phyloP scores from a whole-genome alignment of 345 rosid species.

The Eucalyptus sp. region DNA sequence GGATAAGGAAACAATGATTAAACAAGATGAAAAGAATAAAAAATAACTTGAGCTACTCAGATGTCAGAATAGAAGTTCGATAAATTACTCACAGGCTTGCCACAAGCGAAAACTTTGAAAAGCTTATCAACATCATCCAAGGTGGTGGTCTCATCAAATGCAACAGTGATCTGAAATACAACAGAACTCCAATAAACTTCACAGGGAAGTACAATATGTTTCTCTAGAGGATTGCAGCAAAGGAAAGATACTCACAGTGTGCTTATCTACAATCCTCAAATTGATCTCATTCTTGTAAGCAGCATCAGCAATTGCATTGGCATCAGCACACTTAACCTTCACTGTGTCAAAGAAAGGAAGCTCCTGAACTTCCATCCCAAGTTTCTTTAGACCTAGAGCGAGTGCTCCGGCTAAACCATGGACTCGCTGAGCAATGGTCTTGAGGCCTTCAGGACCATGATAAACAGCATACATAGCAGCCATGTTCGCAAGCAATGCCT shows the following conservation, averaged over 20 bases:
- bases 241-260: slow-evolving; percentile 50
- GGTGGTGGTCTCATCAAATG: slow-evolving; percentile 95
- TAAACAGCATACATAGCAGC: slow-evolving; percentile 97
- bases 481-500: slow-evolving; percentile 99
- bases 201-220: neutral
- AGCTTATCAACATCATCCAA: slow-evolving; percentile 90
- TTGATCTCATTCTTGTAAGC: slow-evolving; percentile 69
- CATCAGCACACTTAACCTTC: slow-evolving; percentile 72
- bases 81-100: slow-evolving; percentile 58
- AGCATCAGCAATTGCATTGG: slow-evolving; percentile 66
- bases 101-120: slow-evolving; percentile 61
- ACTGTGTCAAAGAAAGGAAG: slow-evolving; percentile 95
- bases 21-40: neutral
- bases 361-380: slow-evolving; percentile 75
- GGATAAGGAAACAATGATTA: neutral
- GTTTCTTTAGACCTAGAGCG: slow-evolving; percentile 80
- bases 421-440: slow-evolving; percentile 72
- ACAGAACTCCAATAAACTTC: neutral
- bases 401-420: slow-evolving; percentile 93
- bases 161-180: slow-evolving; percentile 63
- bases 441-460: slow-evolving; percentile 93
- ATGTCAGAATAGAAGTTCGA: neutral
- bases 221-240: neutral
- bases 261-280: slow-evolving; percentile 68
- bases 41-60: neutral